phyloP scores from a whole-genome alignment of 139 green algal genomes.

The Volvox reticuliferus region DNA sequence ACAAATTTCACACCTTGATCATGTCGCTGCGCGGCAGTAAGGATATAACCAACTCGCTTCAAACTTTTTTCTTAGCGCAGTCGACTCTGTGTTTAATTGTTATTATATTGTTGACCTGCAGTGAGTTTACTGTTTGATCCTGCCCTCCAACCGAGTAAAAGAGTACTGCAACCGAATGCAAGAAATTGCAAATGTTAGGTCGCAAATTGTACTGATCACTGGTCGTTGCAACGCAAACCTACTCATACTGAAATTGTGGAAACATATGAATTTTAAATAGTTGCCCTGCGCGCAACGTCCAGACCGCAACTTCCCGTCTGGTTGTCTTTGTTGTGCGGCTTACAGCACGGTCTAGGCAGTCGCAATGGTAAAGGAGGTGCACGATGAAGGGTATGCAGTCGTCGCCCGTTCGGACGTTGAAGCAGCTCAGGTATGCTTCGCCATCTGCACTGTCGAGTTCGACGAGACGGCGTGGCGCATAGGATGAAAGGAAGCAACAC shows the following conservation, averaged over 20 bases:
- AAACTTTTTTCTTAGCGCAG: no score
- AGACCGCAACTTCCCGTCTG: conserved; percentile 18
- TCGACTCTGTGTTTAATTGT: no score
- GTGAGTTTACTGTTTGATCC: no score
- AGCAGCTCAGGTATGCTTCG: background rate
- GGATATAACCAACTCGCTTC: no score
- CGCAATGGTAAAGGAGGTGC: conserved; percentile 14
- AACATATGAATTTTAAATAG: background rate
- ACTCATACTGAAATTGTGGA: background rate
- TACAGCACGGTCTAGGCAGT: background rate
- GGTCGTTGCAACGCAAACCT: background rate
- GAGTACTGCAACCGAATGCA: background rate
- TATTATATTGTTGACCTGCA: no score
- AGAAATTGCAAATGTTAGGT: background rate
- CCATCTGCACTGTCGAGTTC: background rate
- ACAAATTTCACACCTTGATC: background rate
- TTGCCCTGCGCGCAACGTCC: background rate
- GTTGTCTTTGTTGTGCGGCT: background rate
- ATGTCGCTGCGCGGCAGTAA: background rate
- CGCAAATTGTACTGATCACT: background rate
- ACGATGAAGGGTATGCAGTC: conserved; percentile 9
- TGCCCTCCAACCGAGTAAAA: no score
- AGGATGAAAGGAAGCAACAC: no score
- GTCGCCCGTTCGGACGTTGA: conserved; percentile 32
- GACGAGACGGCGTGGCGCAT: background rate